Evolutionary conservation across 2,329 filamentous ascomycete genomes (phyloP).

Genomic region (Aspergillus udagawae): DNA sequence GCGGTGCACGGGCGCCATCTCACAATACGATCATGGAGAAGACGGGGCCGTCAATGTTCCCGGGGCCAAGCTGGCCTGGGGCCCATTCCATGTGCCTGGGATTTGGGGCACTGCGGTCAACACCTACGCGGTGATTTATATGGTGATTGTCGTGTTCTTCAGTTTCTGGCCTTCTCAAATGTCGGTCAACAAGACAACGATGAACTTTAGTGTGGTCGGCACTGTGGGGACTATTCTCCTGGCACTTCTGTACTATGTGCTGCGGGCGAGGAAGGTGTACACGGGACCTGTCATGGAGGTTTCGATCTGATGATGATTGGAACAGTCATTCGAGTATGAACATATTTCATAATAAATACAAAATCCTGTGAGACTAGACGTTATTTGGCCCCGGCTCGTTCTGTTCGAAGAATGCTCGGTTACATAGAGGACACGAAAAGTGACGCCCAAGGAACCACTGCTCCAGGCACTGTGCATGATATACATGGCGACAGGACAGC

Average conservation of each 20-base stretch:
- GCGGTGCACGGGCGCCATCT: constrained; percentile 20
- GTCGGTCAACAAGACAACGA: constrained; percentile 36
- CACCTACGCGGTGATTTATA: constrained; percentile 41
- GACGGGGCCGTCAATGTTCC: constrained; percentile 20
- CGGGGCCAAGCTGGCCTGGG: constrained; percentile 27
- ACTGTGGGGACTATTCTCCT: constrained; percentile 40
- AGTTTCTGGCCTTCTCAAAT: constrained; percentile 45
- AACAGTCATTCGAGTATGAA: neutral
- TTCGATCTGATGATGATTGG: neutral
- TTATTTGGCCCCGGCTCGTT: neutral
- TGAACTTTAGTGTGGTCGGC: constrained; percentile 47
- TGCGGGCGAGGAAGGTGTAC: constrained; percentile 34
- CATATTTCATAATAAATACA: neutral
- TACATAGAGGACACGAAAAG: neutral
- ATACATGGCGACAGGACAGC: neutral
- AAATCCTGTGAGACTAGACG: neutral
- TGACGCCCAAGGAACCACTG: neutral
- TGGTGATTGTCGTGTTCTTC: constrained; percentile 47
- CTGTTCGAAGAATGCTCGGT: neutral
- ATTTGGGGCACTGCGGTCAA: constrained; percentile 43
- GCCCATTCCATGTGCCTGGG: constrained; percentile 25
- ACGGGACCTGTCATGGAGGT: constrained; percentile 25
- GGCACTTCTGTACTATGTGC: constrained; percentile 37
- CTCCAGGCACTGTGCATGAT: neutral
- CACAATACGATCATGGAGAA: constrained; percentile 12